Evolutionary conservation across 768 basidiomycete genomes (phyloP), one percentile per base, ranked within the genome.

Genomic region (Tylopilus plumbeoviolaceoides): DNA sequence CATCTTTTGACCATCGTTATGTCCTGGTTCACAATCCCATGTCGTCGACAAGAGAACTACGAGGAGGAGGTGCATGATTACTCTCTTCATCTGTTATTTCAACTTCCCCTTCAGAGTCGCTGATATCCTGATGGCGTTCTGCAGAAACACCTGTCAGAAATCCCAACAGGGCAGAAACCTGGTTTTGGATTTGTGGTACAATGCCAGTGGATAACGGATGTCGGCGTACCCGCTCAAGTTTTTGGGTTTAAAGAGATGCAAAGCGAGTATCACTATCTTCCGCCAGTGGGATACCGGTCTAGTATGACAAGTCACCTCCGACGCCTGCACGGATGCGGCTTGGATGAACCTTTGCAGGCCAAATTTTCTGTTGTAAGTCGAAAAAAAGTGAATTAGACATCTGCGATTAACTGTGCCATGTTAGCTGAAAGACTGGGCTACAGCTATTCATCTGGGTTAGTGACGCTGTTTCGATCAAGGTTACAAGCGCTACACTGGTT

Each of bases 341-440:
- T 3, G 23, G 23, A 23, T 23, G 23, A 23, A 23, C 7, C 20
- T 25, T 17, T 40, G 10, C 14, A 8, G 4, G 10, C 0, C 17
- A 44, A 1, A 15, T 17, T 48, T 12, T 45, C 9, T 6, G 5
- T 52, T 3, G 57, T 58, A 48, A 58, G 57, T 41, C 38, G n/a
- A 15, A 18, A n/a, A 28, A 35, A 35, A n/a, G 30, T 20, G 12
- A 15, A 31, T 17, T 12, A 33, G 4, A 12, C 9, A 17, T 20
- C 21, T 10, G 17, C 25, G 20, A 40, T 14, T 52, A 25, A 51
- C 40, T 4, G 12, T 1, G 27, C 14, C 21, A 25, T n/a, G 4
- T 28, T 12, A 55, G 54, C 20, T 58, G 14, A 8, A 35, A 5
- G 50, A 58, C 31, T 58, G 56, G 56, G 57, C 50, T n/a, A 45